These are phyloP conservation scores for Stemphylium vesicarium DNA, from an alignment of 2,329 filamentous ascomycete species.

Conservation along the genomic window DNA sequence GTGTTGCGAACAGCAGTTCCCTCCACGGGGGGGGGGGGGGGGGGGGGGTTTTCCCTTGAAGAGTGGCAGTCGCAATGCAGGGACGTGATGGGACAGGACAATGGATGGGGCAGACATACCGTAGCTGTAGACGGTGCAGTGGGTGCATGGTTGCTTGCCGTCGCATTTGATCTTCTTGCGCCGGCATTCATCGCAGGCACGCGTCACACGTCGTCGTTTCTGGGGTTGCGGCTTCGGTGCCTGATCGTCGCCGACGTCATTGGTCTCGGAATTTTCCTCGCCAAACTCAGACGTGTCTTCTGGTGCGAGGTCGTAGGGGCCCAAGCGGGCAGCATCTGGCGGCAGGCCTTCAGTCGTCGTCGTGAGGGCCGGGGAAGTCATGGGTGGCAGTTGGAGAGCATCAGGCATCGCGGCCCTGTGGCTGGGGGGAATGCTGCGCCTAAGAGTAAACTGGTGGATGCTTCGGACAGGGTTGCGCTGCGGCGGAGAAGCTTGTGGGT, in stretches of 20 bases:
- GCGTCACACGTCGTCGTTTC: slow-evolving; percentile 53
- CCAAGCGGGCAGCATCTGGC: slow-evolving; percentile 35
- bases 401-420: slow-evolving; percentile 26
- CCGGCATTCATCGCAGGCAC: slow-evolving; percentile 52
- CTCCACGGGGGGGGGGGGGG: not conserved
- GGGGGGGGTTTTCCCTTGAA: not conserved
- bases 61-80: not conserved
- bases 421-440: slow-evolving; percentile 38
- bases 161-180: slow-evolving; percentile 63
- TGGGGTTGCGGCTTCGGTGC: slow-evolving; percentile 46
- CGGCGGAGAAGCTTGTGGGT: slow-evolving; percentile 37
- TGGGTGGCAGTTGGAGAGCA: slow-evolving; percentile 40
- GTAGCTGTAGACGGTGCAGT: slow-evolving; percentile 98
- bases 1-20: not conserved
- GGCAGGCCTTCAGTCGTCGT: slow-evolving; percentile 40
- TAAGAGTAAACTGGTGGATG: slow-evolving; percentile 40
- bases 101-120: slow-evolving; percentile 59
- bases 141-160: slow-evolving; percentile 69
- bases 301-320: slow-evolving; percentile 35
- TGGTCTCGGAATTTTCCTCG: slow-evolving; percentile 42
- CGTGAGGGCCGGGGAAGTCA: slow-evolving; percentile 45
- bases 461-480: slow-evolving; percentile 32
- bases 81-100: not conserved
- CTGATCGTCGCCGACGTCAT: slow-evolving; percentile 43
- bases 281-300: slow-evolving; percentile 40